phyloP scores from a whole-genome alignment of 257 asterid genomes.

The Verbena officinalis region DNA sequence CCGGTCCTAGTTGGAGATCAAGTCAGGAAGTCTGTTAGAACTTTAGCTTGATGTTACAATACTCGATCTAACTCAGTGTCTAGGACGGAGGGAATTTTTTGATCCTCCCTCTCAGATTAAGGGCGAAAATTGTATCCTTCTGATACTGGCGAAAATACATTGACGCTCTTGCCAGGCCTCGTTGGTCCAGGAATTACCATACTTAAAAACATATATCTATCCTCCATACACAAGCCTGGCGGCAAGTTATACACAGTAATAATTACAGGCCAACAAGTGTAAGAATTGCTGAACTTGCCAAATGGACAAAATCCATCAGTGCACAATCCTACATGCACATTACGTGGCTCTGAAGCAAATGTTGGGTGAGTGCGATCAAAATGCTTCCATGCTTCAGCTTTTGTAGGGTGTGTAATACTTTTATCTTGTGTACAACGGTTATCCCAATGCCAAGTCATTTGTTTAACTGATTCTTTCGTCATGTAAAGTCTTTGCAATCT shows the following conservation, averaged over 20 bases:
- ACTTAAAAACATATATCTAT: not conserved
- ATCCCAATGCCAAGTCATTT: conserved; percentile 12
- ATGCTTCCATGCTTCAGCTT: not conserved
- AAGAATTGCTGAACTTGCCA: not conserved
- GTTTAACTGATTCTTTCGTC: not conserved
- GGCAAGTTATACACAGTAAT: not conserved
- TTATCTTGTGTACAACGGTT: not conserved
- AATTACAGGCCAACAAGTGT: conserved; percentile 1
- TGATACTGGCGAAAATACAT: too few species aligned
- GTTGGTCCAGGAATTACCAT: not conserved
- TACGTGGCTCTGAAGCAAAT: not conserved
- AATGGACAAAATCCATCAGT: conserved; percentile 18
- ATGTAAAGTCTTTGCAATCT: conserved; percentile 6
- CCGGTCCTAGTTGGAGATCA: too few species aligned
- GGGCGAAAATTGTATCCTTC: too few species aligned
- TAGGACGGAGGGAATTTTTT: too few species aligned
- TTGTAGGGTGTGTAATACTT: not conserved
- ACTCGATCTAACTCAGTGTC: too few species aligned
- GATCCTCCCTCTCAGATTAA: too few species aligned
- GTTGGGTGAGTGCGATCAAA: not conserved
- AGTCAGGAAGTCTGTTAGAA: too few species aligned
- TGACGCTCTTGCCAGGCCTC: not conserved
- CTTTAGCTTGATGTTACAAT: too few species aligned
- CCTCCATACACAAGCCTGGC: not conserved
- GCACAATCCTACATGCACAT: not conserved